Evolutionary conservation across 1,284 basidiomycete species (phyloP).

Genomic region (Rhodotorula sp.): DNA sequence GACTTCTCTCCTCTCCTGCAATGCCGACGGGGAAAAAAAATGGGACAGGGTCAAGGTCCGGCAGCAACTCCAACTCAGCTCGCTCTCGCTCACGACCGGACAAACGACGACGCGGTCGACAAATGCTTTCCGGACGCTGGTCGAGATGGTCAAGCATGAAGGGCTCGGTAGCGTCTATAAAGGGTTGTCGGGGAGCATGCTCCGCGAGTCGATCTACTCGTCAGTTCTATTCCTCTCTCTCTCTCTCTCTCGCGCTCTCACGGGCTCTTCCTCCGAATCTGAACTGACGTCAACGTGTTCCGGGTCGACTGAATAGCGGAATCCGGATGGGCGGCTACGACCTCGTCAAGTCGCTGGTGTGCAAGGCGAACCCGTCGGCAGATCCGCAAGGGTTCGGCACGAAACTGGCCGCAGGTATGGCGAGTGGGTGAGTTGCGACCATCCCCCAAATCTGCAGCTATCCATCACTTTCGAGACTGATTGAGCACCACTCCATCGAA

Average conservation of each 20-base stretch:
- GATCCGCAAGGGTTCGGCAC: slow-evolving; percentile 38
- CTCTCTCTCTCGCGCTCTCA: neutral
- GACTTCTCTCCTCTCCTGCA: neutral
- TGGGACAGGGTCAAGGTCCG: slow-evolving; percentile 40
- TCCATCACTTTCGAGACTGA: neutral
- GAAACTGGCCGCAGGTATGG: slow-evolving; percentile 40
- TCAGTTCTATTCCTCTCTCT: neutral
- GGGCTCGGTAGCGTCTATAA: slow-evolving; percentile 40
- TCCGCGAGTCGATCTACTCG: slow-evolving; percentile 41
- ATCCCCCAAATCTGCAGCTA: neutral
- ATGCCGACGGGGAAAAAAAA: too few species aligned
- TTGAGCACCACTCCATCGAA: neutral
- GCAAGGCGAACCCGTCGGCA: slow-evolving; percentile 16
- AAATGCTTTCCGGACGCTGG: slow-evolving; percentile 34
- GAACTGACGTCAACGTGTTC: too few species aligned
- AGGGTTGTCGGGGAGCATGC: slow-evolving; percentile 40
- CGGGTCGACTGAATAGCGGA: slow-evolving; percentile 10
- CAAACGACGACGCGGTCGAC: slow-evolving; percentile 22
- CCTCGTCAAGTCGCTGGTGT: slow-evolving; percentile 34
- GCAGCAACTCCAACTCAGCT: slow-evolving; percentile 39
- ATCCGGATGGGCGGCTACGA: slow-evolving; percentile 46
- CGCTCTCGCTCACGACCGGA: slow-evolving; percentile 8
- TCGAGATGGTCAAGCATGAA: slow-evolving; percentile 39
- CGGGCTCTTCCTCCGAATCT: neutral
- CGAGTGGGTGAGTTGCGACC: slow-evolving; percentile 21